phyloP scores from a whole-genome alignment of 73 alveolate genomes.

The Paramecium tetraurelia region DNA sequence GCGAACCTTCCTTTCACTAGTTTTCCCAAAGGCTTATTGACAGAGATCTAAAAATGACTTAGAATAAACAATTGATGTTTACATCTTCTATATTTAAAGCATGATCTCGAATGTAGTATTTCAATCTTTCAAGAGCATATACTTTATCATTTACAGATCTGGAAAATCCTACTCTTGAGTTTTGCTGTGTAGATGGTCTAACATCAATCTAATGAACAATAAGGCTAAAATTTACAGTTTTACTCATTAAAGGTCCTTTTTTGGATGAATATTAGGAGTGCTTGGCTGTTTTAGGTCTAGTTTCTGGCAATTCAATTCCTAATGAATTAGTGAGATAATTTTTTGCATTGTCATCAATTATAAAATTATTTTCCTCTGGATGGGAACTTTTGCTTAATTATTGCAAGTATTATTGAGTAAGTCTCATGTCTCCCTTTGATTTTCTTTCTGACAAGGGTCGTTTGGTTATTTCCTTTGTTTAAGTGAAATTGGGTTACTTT shows the following conservation, averaged over 20 bases:
- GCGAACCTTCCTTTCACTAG: conserved; percentile 53
- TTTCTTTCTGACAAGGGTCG: conserved; percentile 61
- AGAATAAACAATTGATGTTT: not conserved
- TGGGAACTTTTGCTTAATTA: not conserved
- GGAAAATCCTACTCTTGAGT: not conserved
- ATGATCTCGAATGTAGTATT: conserved; percentile 49
- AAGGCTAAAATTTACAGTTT: not conserved
- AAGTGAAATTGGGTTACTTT: not conserved
- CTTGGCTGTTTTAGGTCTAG: conserved; percentile 38
- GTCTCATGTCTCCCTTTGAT: conserved; percentile 54
- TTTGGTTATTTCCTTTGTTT: conserved; percentile 45
- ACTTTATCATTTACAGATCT: conserved; percentile 25
- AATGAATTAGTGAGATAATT: conserved; percentile 23
- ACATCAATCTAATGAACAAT: not conserved
- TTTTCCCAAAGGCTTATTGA: conserved; percentile 59
- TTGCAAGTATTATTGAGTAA: not conserved
- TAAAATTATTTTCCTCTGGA: conserved; percentile 31
- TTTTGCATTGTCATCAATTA: conserved; percentile 47
- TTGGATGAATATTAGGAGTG: not conserved
- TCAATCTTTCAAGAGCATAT: conserved; percentile 55
- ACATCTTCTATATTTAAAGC: conserved; percentile 56
- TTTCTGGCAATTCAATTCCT: conserved; percentile 54
- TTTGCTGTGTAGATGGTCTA: conserved; percentile 9
- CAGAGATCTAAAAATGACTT: conserved; percentile 57
- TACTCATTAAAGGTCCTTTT: conserved; percentile 34